Conservation (phyloP, 208 protist genomes). For the Leishmania guyanensis region DNA sequence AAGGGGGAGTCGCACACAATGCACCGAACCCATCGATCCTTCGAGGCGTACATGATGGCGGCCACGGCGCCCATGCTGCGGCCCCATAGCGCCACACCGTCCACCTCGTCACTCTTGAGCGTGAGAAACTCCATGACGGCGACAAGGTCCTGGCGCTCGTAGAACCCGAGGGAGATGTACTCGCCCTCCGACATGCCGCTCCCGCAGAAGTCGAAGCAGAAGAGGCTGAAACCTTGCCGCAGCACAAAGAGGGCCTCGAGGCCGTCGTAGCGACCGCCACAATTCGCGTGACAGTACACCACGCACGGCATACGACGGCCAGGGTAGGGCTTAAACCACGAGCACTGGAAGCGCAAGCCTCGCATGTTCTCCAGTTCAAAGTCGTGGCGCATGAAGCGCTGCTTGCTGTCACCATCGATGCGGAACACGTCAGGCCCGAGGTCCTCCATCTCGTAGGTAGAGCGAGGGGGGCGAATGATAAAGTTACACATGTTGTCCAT, state of each 20-base stretch:
- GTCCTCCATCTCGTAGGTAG: conserved; percentile 52
- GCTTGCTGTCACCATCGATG: conserved; percentile 42
- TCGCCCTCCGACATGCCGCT: conserved; percentile 93
- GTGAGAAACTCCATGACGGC: conserved; percentile 87
- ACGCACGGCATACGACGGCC: conserved; percentile 70
- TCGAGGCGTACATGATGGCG: conserved; percentile 93
- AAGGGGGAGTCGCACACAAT: conserved; percentile 96
- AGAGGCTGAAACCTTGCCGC: conserved; percentile 86
- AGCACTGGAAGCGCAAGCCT: conserved; percentile 77
- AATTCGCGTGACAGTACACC: conserved; percentile 93
- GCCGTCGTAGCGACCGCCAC: conserved; percentile 77
- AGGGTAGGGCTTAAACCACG: conserved; percentile 71
- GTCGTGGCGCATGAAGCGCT: conserved; percentile 65
- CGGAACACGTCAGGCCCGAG: conserved; percentile 72
- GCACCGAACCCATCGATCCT: conserved; percentile 87
- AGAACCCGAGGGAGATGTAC: conserved; percentile 95
- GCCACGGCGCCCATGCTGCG: conserved; percentile 96
- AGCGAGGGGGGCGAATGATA: conserved; percentile 87
- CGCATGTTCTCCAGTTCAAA: conserved; percentile 84
- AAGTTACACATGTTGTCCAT: conserved; percentile 84
- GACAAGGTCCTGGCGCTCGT: conserved; percentile 94
- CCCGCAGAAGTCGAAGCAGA: conserved; percentile 94
- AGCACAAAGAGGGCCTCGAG: conserved; percentile 86
- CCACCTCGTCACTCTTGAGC: conserved; percentile 57
- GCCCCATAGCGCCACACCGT: conserved; percentile 90